These are phyloP conservation scores for Parathielavia hyrcaniae DNA, from an alignment of 495 filamentous ascomycete species.

Conservation along the genomic window DNA sequence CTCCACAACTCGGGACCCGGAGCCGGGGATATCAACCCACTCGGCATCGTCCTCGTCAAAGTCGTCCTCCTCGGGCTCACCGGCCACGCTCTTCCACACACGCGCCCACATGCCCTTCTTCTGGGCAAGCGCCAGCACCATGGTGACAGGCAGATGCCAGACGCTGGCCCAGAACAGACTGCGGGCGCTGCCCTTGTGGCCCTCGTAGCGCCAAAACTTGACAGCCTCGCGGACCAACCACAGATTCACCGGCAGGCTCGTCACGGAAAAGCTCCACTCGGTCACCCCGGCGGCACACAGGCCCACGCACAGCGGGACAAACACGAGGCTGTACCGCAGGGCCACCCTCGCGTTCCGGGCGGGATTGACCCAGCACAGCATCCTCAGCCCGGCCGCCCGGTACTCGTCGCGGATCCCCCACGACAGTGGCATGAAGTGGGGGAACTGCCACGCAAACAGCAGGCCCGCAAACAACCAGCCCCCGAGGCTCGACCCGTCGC, in stretches of 20 bases:
- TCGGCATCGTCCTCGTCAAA: slow-evolving; percentile 35
- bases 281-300: slow-evolving; percentile 77
- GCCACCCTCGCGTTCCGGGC: slow-evolving; percentile 77
- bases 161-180: slow-evolving; percentile 95
- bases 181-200: slow-evolving; percentile 72
- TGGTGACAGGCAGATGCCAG: slow-evolving; percentile 87
- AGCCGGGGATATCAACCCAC: neutral
- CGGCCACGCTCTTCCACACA: slow-evolving; percentile 64
- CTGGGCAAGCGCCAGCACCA: slow-evolving; percentile 84
- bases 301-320: slow-evolving; percentile 80
- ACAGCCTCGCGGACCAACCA: slow-evolving; percentile 82
- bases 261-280: slow-evolving; percentile 77
- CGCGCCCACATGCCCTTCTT: slow-evolving; percentile 93
- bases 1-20: neutral
- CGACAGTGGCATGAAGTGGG: slow-evolving; percentile 90
- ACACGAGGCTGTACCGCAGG: slow-evolving; percentile 75
- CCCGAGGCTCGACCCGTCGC: slow-evolving; percentile 54
- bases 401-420: slow-evolving; percentile 89
- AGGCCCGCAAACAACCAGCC: slow-evolving; percentile 84
- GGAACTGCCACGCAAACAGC: slow-evolving; percentile 95
- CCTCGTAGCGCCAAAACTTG: slow-evolving; percentile 72
- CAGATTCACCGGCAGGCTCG: slow-evolving; percentile 73
- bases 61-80: slow-evolving; percentile 47
- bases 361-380: slow-evolving; percentile 87
- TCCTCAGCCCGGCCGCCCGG: slow-evolving; percentile 75